A percentile compares a stretch with the other conserved stretches of the same genome.
These are phyloP conservation scores for Rutidosis leptorrhynchoides DNA, from an alignment of 129 eudicot species.

Conservation along the genomic window DNA sequence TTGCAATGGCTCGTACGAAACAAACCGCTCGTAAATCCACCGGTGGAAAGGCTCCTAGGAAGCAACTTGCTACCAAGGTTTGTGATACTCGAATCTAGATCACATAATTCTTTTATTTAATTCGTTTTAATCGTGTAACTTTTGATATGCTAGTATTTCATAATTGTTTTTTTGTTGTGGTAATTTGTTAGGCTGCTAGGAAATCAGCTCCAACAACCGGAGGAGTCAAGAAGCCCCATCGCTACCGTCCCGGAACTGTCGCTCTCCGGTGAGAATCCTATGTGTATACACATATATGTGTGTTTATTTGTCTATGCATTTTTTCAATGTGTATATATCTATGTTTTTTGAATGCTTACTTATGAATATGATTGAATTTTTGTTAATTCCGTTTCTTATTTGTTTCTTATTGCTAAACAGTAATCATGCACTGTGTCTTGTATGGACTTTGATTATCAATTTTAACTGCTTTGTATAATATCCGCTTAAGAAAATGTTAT, in stretches of 20 bases:
- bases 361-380: not conserved
- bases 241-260: conserved; percentile 83
- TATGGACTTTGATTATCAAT: no score
- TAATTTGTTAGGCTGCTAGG: conserved; percentile 57
- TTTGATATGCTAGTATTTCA: not conserved
- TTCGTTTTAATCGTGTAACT: not conserved
- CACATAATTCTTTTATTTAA: not conserved
- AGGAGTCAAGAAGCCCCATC: conserved; percentile 87
- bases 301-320: not conserved
- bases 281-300: not conserved
- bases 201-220: conserved; percentile 92
- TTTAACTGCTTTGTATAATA: no score
- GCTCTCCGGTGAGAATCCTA: conserved; percentile 59
- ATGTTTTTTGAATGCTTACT: not conserved
- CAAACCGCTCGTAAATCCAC: conserved; percentile 91
- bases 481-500: not conserved
- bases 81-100: not conserved
- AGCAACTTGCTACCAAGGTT: conserved; percentile 87
- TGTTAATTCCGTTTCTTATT: no score
- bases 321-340: no score
- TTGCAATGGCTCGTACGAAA: conserved; percentile 82
- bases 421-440: not conserved
- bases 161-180: not conserved
- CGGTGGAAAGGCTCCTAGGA: conserved; percentile 95
- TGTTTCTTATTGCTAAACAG: no score